phyloP scores from a whole-genome alignment of 371 early-diverging fungal genomes.

The Mucor velutinosus region DNA sequence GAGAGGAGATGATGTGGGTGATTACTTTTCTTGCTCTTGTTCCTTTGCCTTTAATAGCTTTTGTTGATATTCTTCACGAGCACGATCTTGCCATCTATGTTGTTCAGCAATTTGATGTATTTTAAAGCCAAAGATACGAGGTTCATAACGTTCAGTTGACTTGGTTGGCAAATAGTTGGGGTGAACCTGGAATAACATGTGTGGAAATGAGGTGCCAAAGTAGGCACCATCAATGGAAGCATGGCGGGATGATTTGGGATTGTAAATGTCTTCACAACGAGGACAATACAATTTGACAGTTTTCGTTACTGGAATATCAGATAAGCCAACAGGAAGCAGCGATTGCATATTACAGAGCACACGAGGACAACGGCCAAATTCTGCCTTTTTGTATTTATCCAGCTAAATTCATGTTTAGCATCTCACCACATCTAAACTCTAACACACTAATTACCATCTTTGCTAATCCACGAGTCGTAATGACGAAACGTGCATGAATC shows the following conservation, averaged over 20 bases:
- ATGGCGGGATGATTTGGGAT: conserved; percentile 83
- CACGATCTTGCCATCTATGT: conserved; percentile 86
- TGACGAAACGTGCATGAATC: conserved; percentile 92
- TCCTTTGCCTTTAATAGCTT: conserved; percentile 9
- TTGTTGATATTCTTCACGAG: conserved; percentile 63
- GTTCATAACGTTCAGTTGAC: conserved; percentile 79
- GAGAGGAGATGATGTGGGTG: neutral
- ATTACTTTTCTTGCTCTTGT: neutral
- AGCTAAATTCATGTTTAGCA: conserved; percentile 37
- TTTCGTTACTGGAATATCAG: conserved; percentile 81
- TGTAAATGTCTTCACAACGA: conserved; percentile 94
- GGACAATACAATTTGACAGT: conserved; percentile 93
- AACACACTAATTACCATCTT: conserved; percentile 69
- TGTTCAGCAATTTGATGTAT: conserved; percentile 84
- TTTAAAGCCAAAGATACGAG: conserved; percentile 96
- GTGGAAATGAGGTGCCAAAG: conserved; percentile 97
- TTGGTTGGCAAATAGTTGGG: conserved; percentile 80
- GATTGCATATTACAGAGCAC: conserved; percentile 86
- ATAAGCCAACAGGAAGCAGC: conserved; percentile 88
- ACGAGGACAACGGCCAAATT: conserved; percentile 97
- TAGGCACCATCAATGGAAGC: conserved; percentile 94
- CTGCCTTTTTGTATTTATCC: conserved; percentile 85
- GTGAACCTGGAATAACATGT: conserved; percentile 93
- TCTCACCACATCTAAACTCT: neutral
- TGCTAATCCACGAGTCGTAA: conserved; percentile 84